Base-by-base conservation (phyloP, 129 eudicot species). In the Pseudognaphalium luteoalbum region DNA sequence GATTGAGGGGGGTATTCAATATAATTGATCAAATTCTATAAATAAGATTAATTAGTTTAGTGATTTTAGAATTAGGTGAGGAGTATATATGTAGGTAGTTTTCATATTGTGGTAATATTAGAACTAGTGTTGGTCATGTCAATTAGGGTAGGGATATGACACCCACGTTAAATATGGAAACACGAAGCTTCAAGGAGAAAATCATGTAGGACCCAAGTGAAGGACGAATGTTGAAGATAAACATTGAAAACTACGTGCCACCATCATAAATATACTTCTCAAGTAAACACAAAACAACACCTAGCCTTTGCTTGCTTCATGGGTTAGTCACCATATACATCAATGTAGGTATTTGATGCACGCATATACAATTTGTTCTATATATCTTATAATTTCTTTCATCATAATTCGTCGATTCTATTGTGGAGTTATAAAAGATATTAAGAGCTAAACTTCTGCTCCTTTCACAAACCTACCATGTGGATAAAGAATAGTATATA, bases 161-260 rank as follows among this genome's bases (percentile, higher is more conserved):
- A 76, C 73, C 73, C 80, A 76, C 80, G 80, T 76, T 76, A 66
- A 66, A 76, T 64, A 66, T 76, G 56, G 28, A 66, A 33, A 34
- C 72, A 50, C 72, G 65, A 76, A 65, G 66, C 74, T 66, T 76
- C 66, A 76, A 52, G 66, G 28, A 76, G 54, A 76, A 76, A 76
- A 76, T 76, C 80, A 76, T 50, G 80, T 76, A 66, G 80, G 80
- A 3, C 80, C 80, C 52, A 65, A 51, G 35, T 76, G 80, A 76
- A 65, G 54, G 72, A 76, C 72, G 54, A 66, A 76, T 65, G 73
- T 52, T 76, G 74, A 76, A 76, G 74, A 29, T 70, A 70, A 19
- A 51, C 62, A 28, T 67, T 52, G 80, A 76, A 66, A 76, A 76
- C 65, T 66, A 60, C 80, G 5, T 66, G 66, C 80, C 73, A 76